A percentile compares a stretch with the other conserved stretches of the same genome.
These are phyloP conservation scores for Fusarium penzigii DNA, from an alignment of 2,329 filamentous ascomycete species.

Conservation along the genomic window DNA sequence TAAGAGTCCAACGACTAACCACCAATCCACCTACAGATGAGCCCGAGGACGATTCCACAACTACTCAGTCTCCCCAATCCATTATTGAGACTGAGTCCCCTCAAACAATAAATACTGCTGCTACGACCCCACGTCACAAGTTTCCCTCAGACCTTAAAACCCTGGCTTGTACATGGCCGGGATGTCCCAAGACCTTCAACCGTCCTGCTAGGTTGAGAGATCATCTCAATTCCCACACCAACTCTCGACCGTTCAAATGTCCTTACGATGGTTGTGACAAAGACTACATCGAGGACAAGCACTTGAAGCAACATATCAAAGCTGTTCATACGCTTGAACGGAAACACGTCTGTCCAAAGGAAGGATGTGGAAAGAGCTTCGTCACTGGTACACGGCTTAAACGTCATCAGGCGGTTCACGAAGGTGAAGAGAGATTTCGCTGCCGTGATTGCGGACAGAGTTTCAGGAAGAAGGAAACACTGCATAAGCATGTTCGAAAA, in stretches of 20 bases:
- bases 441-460: slow-evolving; percentile 75
- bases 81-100: slow-evolving; percentile 34
- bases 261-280: slow-evolving; percentile 72
- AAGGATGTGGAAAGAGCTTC: slow-evolving; percentile 78
- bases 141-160: slow-evolving; percentile 75
- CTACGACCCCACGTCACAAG: slow-evolving; percentile 48
- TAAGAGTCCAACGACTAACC: slow-evolving; percentile 7
- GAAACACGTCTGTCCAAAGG: slow-evolving; percentile 69
- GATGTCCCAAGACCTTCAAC: slow-evolving; percentile 83
- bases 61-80: slow-evolving; percentile 36
- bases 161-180: slow-evolving; percentile 71
- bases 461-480: slow-evolving; percentile 85
- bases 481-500: slow-evolving; percentile 78
- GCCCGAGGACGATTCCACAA: slow-evolving; percentile 35
- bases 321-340: slow-evolving; percentile 74
- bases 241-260: slow-evolving; percentile 79
- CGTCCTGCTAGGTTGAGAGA: slow-evolving; percentile 77
- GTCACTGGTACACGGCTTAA: slow-evolving; percentile 76
- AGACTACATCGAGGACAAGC: slow-evolving; percentile 82
- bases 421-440: slow-evolving; percentile 70
- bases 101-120: slow-evolving; percentile 32
- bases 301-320: slow-evolving; percentile 83
- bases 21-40: slow-evolving; percentile 27
- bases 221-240: slow-evolving; percentile 82
- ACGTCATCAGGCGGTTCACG: slow-evolving; percentile 75